phyloP scores from a whole-genome alignment of 2,329 filamentous ascomycete species.

The Neophaeococcomyces mojaviensis region DNA sequence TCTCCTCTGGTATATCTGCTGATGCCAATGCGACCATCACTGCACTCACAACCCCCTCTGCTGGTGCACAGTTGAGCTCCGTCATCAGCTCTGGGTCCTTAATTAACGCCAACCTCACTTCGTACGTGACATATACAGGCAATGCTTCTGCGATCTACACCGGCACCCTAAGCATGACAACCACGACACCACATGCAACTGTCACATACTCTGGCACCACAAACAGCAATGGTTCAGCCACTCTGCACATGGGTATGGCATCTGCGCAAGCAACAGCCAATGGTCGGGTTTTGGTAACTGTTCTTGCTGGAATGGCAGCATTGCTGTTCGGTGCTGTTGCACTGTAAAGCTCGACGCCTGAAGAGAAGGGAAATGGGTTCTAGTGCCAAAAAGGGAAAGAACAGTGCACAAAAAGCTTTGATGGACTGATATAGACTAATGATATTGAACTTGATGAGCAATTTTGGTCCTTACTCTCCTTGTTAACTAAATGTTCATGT shows the following conservation, averaged over 20 bases:
- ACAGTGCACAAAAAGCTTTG: too few relatives aligned
- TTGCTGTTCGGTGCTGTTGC: too few relatives aligned
- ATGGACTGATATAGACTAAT: too few relatives aligned
- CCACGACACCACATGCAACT: background rate
- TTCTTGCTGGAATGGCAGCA: too few relatives aligned
- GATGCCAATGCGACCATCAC: background rate
- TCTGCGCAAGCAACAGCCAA: background rate
- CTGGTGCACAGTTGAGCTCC: constrained; percentile 3
- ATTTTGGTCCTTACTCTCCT: too few relatives aligned
- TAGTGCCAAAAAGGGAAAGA: too few relatives aligned
- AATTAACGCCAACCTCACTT: constrained; percentile 1
- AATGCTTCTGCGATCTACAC: background rate
- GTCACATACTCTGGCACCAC: background rate
- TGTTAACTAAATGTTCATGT: too few relatives aligned
- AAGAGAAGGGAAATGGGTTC: too few relatives aligned
- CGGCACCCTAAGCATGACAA: constrained; percentile 5
- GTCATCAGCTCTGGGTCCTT: background rate
- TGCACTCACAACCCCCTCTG: background rate
- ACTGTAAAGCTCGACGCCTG: too few relatives aligned
- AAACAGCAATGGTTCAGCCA: background rate
- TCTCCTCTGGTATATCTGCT: constrained; percentile 5
- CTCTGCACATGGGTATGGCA: constrained; percentile 1
- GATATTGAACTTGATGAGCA: too few relatives aligned
- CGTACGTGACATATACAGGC: background rate
- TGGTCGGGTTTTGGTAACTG: too few relatives aligned